Evolutionary conservation across 139 green algal genomes (phyloP).

Genomic region (Chlorella vulgaris): DNA sequence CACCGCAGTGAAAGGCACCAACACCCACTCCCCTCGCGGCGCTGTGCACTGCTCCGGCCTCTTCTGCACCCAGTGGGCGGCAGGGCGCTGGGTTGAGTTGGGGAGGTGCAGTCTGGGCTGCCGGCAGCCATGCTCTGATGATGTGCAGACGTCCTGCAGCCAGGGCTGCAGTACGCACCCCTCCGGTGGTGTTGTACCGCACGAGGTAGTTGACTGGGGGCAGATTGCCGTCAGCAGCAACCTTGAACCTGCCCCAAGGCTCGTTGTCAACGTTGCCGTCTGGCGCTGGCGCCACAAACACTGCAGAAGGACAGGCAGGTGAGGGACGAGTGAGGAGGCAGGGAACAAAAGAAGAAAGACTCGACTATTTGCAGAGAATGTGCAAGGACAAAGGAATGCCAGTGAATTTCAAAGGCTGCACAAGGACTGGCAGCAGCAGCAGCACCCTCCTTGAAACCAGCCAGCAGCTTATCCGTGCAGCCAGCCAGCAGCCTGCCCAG

Average conservation of each 20-base stretch:
- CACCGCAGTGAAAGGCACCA: background rate
- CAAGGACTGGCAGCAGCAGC: too few relatives aligned
- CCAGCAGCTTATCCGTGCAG: background rate
- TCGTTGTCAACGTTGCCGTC: background rate
- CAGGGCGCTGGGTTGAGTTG: background rate
- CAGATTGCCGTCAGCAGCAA: background rate
- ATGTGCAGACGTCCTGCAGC: background rate
- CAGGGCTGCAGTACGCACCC: background rate
- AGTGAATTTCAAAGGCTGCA: too few relatives aligned
- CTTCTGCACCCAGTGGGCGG: background rate
- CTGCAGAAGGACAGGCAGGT: background rate
- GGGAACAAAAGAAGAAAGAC: too few relatives aligned
- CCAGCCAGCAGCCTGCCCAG: background rate
- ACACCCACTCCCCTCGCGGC: background rate
- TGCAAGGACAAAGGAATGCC: too few relatives aligned
- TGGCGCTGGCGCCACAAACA: background rate
- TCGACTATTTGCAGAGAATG: too few relatives aligned
- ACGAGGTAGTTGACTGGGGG: background rate
- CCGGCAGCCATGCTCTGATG: background rate
- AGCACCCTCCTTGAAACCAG: too few relatives aligned
- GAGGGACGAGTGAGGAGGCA: background rate
- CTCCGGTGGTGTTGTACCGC: slow-evolving; percentile 11
- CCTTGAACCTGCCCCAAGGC: slow-evolving; percentile 7
- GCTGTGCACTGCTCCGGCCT: background rate
- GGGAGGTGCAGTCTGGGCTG: background rate